Conservation (phyloP, 768 basidiomycete genomes). For the Mycena maculata region DNA sequence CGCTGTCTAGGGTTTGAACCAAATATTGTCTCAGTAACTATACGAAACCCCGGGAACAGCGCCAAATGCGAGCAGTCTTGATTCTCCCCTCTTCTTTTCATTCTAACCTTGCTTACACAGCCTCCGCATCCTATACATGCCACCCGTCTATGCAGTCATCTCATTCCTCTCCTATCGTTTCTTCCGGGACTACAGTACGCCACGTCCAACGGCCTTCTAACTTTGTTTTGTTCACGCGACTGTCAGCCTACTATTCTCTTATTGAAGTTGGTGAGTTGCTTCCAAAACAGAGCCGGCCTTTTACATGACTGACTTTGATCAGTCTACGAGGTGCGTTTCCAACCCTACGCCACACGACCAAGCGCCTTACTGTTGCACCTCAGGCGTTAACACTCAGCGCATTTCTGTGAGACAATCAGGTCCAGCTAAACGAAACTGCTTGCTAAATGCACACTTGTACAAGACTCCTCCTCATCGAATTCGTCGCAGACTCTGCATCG, state of each 20-base stretch:
- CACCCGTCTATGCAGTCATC: slow-evolving; percentile 81
- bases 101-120: slow-evolving; percentile 47
- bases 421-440: slow-evolving; percentile 2
- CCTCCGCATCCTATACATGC: slow-evolving; percentile 87
- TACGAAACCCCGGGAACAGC: slow-evolving; percentile 76
- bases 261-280: slow-evolving; percentile 53
- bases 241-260: slow-evolving; percentile 54
- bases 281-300: slow-evolving; percentile 3
- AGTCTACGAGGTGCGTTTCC: slow-evolving; percentile 74
- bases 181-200: slow-evolving; percentile 79
- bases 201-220: neutral
- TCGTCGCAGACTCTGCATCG: slow-evolving; percentile 76
- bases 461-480: slow-evolving; percentile 80
- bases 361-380: neutral
- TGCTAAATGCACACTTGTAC: slow-evolving; percentile 48
- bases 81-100: slow-evolving; percentile 2
- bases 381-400: slow-evolving; percentile 88
- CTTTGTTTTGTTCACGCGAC: neutral
- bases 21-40: slow-evolving; percentile 67
- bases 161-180: slow-evolving; percentile 90
- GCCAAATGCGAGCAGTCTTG: slow-evolving; percentile 74
- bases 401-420: slow-evolving; percentile 69
- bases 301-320: slow-evolving; percentile 11
- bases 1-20: neutral
- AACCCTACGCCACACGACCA: neutral